A percentile compares a stretch with the other conserved stretches of the same genome.
phyloP scores from a whole-genome alignment of 2,329 filamentous ascomycete genomes.

The Westerdykella sp. region DNA sequence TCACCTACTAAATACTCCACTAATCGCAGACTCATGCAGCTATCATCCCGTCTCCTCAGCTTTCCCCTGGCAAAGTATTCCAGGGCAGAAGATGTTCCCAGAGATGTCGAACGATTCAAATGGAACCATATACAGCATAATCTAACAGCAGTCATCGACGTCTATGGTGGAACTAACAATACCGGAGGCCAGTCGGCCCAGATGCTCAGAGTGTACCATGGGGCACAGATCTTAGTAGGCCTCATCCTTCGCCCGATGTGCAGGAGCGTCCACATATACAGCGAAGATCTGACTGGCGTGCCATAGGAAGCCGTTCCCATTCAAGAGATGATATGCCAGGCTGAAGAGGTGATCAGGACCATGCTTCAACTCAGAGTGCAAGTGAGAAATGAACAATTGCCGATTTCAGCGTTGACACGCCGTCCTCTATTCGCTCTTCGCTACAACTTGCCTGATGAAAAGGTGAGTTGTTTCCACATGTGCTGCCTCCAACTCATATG shows the following conservation, averaged over 20 bases:
- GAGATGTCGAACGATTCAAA: slow-evolving; percentile 22
- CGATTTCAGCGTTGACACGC: slow-evolving; percentile 41
- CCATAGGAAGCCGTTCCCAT: slow-evolving; percentile 19
- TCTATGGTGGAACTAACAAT: slow-evolving; percentile 11
- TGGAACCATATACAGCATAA: slow-evolving; percentile 33
- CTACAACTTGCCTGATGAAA: slow-evolving; percentile 33
- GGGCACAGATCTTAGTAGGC: slow-evolving; percentile 40
- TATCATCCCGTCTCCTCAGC: slow-evolving; percentile 12
- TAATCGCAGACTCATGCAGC: slow-evolving; percentile 1
- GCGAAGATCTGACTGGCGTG: background rate
- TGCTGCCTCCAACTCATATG: slow-evolving; percentile 7
- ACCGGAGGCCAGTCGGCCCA: slow-evolving; percentile 18
- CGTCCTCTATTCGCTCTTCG: slow-evolving; percentile 37
- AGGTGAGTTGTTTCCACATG: slow-evolving; percentile 18
- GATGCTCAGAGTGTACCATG: slow-evolving; percentile 38
- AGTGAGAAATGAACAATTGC: slow-evolving; percentile 36
- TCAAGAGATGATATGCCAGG: slow-evolving; percentile 17
- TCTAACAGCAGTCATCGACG: slow-evolving; percentile 30
- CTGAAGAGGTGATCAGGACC: slow-evolving; percentile 12
- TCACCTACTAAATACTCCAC: background rate
- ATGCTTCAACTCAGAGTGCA: slow-evolving; percentile 22
- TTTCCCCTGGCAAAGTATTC: slow-evolving; percentile 29
- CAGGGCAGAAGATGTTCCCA: slow-evolving; percentile 27
- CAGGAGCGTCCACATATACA: background rate
- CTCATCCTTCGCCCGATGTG: background rate